These are phyloP conservation scores for Candida glucosophila DNA, from an alignment of 1,139 yeast genomes.

Conservation along the genomic window DNA sequence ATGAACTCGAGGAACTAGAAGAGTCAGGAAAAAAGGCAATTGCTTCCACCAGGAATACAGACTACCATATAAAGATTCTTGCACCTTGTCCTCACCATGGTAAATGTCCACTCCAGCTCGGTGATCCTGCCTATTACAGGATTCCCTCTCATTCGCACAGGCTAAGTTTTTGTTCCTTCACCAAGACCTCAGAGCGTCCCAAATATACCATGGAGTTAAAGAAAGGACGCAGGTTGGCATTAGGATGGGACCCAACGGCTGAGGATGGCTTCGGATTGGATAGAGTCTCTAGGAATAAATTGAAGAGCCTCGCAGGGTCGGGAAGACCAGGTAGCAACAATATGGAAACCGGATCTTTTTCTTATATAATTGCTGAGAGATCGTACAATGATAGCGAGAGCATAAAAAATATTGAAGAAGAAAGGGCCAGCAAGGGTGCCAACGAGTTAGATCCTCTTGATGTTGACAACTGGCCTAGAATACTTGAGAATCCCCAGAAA, in stretches of 20 bases:
- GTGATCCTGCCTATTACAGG: slow-evolving; percentile 60
- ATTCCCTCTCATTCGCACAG: slow-evolving; percentile 54
- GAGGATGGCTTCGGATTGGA: slow-evolving; percentile 45
- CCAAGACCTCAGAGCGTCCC: slow-evolving; percentile 70
- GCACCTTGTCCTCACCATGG: slow-evolving; percentile 94
- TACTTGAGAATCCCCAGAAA: slow-evolving; percentile 64
- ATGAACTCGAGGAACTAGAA: slow-evolving; percentile 20
- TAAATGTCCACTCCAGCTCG: slow-evolving; percentile 76
- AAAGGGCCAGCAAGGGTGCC: slow-evolving; percentile 19
- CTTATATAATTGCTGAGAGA: slow-evolving; percentile 71
- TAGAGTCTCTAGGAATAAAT: slow-evolving; percentile 15
- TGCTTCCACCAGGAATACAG: slow-evolving; percentile 19
- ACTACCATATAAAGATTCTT: slow-evolving; percentile 52
- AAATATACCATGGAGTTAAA: slow-evolving; percentile 70
- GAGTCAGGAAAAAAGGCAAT: not conserved
- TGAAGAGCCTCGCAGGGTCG: slow-evolving; percentile 38
- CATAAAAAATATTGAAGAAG: slow-evolving; percentile 25
- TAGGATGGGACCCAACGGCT: slow-evolving; percentile 57
- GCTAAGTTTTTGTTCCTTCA: slow-evolving; percentile 69
- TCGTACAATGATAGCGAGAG: slow-evolving; percentile 27
- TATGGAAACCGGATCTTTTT: slow-evolving; percentile 64
- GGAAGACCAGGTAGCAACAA: slow-evolving; percentile 74
- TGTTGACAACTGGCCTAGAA: slow-evolving; percentile 59
- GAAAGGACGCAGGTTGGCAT: slow-evolving; percentile 67
- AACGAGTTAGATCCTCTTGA: slow-evolving; percentile 16